Conservation (phyloP, 2,329 filamentous ascomycete genomes). For the Talaromyces piceae region DNA sequence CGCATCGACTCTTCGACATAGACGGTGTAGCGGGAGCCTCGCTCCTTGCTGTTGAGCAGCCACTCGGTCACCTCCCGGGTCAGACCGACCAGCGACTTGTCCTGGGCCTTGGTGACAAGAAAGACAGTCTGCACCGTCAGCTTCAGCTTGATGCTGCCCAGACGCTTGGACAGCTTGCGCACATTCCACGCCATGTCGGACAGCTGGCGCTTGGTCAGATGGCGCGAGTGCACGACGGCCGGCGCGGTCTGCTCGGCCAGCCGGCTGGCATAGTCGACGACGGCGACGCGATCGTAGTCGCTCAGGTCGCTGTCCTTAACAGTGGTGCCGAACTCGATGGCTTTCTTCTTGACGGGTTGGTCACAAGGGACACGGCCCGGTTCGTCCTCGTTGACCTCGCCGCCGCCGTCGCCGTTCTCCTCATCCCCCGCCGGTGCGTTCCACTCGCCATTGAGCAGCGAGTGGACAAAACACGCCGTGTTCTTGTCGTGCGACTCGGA, state of each 20-base stretch:
- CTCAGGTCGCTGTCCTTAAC: slow-evolving; percentile 5
- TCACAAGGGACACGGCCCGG: no score
- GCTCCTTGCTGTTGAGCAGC: slow-evolving; percentile 67
- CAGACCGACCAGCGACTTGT: slow-evolving; percentile 68
- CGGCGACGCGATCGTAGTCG: slow-evolving; percentile 17
- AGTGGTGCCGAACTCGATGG: slow-evolving; percentile 3
- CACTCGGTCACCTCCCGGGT: slow-evolving; percentile 72
- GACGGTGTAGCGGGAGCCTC: slow-evolving; percentile 63
- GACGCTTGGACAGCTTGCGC: slow-evolving; percentile 74
- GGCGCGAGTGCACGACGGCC: slow-evolving; percentile 54
- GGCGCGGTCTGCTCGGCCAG: slow-evolving; percentile 20
- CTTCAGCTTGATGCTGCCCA: slow-evolving; percentile 75
- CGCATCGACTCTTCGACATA: slow-evolving; percentile 72
- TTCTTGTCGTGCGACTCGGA: slow-evolving; percentile 25
- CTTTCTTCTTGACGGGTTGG: no score
- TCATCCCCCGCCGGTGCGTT: slow-evolving; percentile 14
- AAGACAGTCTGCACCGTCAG: slow-evolving; percentile 79
- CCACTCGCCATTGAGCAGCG: slow-evolving; percentile 42
- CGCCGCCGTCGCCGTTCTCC: slow-evolving; percentile 13
- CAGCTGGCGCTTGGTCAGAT: slow-evolving; percentile 89
- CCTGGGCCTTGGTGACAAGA: slow-evolving; percentile 84
- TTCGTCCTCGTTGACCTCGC: neutral
- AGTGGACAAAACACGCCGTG: slow-evolving; percentile 57
- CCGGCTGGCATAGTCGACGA: slow-evolving; percentile 20
- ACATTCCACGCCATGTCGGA: slow-evolving; percentile 97